These are phyloP conservation scores for Rhizopus stolonifer DNA, from an alignment of 371 early-diverging fungal species.

Conservation along the genomic window DNA sequence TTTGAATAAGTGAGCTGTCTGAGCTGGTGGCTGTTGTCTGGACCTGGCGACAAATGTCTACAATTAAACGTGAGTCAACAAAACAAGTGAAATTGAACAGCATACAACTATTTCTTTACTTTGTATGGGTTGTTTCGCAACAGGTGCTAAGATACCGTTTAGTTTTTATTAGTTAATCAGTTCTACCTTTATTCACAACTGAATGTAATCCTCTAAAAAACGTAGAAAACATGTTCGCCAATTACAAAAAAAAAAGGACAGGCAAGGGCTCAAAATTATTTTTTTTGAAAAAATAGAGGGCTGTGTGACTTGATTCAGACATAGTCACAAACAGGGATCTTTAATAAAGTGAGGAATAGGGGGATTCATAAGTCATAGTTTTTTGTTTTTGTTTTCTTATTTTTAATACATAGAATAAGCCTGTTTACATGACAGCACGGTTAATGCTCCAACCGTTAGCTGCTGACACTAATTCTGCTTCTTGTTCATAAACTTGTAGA, in stretches of 20 bases:
- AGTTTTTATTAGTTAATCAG: background rate
- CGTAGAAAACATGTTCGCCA: constrained; percentile 15
- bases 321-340: background rate
- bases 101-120: constrained; percentile 13
- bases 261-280: constrained; percentile 2
- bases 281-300: too few relatives aligned
- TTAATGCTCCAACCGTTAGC: constrained; percentile 33
- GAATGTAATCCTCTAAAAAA: constrained; percentile 19
- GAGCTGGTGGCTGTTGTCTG: constrained; percentile 20
- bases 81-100: background rate
- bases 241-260: background rate
- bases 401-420: too few relatives aligned
- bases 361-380: too few relatives aligned
- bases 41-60: constrained; percentile 20
- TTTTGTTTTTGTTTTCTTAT: background rate
- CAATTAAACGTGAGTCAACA: too few relatives aligned
- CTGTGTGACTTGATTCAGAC: background rate
- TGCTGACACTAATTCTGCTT: constrained; percentile 34
- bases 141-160: constrained; percentile 9
- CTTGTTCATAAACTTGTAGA: constrained; percentile 40
- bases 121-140: constrained; percentile 21
- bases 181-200: constrained; percentile 7
- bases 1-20: constrained; percentile 21
- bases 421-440: constrained; percentile 5
- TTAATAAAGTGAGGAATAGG: too few relatives aligned